Evolutionary conservation across 257 asterid genomes (phyloP), one percentile per base, ranked within the genome.

Genomic region (Prunella vulgaris): DNA sequence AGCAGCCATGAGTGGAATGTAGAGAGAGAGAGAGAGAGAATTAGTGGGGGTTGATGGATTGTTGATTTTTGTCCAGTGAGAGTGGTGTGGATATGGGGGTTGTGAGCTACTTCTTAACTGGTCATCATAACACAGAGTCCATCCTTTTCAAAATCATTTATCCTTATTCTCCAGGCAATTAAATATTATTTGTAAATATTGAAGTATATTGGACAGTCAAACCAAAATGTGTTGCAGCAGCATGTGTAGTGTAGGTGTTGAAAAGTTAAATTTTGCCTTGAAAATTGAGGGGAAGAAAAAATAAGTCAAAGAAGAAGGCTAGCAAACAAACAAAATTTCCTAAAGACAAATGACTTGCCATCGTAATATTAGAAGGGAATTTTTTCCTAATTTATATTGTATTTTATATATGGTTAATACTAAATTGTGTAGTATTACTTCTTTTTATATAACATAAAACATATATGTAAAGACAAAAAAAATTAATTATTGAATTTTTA

Each of bases 1-100:
- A 33, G 77, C 48, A 27, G 69, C 83, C 83, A 79, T 79, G 65
- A 35, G 33, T 51, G 28, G 18, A 40, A 33, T 13, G 25, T 46
- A 60, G 48, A 8, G 60, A 21, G 59, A 18, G 35, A 66, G 12
- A 17, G 33, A 27, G 65, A 35, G 54, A 27, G 18, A 28, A 1
- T 14, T 25, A 37, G 78, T 59, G 74, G 66, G n/a, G 66, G 51
- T 33, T 67, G 69, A 67, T 56, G 22, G 27, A 46, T 24, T 68
- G 27, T 70, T 76, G 49, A 60, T 66, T 52, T 42, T 22, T 60
- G 38, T 76, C 10, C 67, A 60, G 10, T 2, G 62, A 6, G 14
- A 44, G 52, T 28, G 28, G 76, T 61, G 75, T 64, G 71, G 74
- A 60, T 35, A 7, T 65, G 54, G 20, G 53, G 60, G 4, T 54